These are phyloP conservation scores for Pseudogymnoascus sp. DNA, from an alignment of 2,329 filamentous ascomycete genomes.

Conservation along the genomic window DNA sequence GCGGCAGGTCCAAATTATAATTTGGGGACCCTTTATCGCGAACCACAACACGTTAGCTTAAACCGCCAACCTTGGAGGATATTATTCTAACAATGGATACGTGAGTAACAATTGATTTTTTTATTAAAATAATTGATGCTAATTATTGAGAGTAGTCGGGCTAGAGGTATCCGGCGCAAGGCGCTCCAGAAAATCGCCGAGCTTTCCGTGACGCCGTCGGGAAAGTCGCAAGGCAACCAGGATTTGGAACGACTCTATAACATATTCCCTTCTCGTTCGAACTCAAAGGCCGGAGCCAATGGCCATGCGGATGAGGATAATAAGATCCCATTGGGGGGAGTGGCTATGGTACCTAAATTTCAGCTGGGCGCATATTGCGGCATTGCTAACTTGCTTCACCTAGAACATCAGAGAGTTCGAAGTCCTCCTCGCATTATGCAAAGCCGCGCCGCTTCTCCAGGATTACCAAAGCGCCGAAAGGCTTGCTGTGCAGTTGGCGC, in stretches of 20 bases:
- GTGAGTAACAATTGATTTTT: conserved; percentile 30
- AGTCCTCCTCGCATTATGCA: conserved; percentile 83
- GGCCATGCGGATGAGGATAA: conserved; percentile 41
- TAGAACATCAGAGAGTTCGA: conserved; percentile 87
- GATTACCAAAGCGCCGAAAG: conserved; percentile 66
- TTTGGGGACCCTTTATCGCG: conserved; percentile 6
- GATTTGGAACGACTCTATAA: conserved; percentile 56
- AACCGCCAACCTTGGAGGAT: conserved; percentile 10
- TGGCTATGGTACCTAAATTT: conserved; percentile 49
- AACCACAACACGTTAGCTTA: neutral
- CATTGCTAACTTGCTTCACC: conserved; percentile 18
- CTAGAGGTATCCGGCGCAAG: conserved; percentile 52
- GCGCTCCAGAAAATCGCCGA: conserved; percentile 60
- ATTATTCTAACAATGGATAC: conserved; percentile 20
- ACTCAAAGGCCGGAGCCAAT: conserved; percentile 34
- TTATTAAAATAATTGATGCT: neutral
- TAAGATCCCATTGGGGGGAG: conserved; percentile 42
- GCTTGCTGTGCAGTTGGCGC: conserved; percentile 69
- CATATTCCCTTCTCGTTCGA: conserved; percentile 43
- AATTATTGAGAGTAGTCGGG: conserved; percentile 22
- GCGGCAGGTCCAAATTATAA: neutral
- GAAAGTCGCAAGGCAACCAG: conserved; percentile 51
- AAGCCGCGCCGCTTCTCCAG: conserved; percentile 71
- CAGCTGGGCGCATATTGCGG: neutral
- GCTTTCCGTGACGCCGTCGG: conserved; percentile 49